phyloP scores from a whole-genome alignment of 257 asterid species.

The Scutellaria baicalensis region DNA sequence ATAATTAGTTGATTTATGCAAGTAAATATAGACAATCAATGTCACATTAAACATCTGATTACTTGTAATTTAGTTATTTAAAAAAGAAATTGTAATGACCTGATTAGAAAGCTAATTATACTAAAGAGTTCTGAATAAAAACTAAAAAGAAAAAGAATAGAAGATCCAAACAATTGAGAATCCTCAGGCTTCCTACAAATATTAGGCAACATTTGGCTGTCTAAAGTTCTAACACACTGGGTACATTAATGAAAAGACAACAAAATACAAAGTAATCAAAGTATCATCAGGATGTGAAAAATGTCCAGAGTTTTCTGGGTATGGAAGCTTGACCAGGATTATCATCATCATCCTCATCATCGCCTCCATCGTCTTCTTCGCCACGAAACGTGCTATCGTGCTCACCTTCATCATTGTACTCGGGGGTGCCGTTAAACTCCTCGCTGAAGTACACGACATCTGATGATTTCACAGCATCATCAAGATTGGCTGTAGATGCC shows the following conservation, averaged over 20 bases:
- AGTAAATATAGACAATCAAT: too few species aligned
- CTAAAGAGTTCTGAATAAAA: not conserved
- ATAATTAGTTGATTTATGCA: not conserved
- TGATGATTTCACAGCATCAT: constrained; percentile 14
- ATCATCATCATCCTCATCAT: constrained; percentile 30
- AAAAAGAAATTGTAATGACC: not conserved
- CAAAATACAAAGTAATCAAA: not conserved
- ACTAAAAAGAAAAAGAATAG: not conserved
- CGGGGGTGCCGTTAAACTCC: constrained; percentile 42
- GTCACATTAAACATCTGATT: too few species aligned
- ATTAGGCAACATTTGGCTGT: not conserved
- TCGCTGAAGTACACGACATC: constrained; percentile 30
- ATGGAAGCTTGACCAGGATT: constrained; percentile 57
- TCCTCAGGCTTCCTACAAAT: constrained; percentile 2
- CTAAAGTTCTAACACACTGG: not conserved
- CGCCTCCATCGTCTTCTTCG: constrained; percentile 23
- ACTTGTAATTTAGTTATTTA: not conserved
- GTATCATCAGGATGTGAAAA: constrained; percentile 62
- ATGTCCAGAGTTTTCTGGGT: constrained; percentile 69
- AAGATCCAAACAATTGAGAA: not conserved
- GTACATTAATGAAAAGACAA: not conserved
- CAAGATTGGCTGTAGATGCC: constrained; percentile 15
- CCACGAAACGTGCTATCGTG: constrained; percentile 34
- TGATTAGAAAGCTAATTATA: constrained; percentile 10
- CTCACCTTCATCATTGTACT: constrained; percentile 32